phyloP scores from a whole-genome alignment of 2,329 filamentous ascomycete genomes.

The Sporothrix pseudoabietina region DNA sequence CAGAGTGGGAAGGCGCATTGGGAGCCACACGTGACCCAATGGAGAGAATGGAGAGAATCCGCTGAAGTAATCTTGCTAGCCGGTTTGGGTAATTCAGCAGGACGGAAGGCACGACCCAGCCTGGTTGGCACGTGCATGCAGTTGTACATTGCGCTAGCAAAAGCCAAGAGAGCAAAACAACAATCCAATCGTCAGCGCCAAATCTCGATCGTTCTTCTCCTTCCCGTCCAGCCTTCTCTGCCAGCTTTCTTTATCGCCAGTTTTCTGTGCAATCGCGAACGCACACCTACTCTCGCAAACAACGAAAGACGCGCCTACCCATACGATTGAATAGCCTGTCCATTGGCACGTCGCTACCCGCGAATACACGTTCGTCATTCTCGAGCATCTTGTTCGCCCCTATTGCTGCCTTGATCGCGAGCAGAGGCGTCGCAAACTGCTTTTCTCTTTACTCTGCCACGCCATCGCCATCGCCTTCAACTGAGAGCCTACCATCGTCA shows the following conservation, averaged over 20 bases:
- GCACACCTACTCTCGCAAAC: background rate
- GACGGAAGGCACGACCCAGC: conserved; percentile 14
- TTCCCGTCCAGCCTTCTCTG: conserved; percentile 7
- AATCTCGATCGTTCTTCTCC: conserved; percentile 5
- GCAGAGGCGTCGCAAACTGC: background rate
- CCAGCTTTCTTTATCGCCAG: background rate
- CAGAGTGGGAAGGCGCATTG: conserved; percentile 1
- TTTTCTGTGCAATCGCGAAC: background rate
- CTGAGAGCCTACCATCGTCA: background rate
- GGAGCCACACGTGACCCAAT: background rate
- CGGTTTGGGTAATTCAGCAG: background rate
- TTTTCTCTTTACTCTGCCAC: background rate
- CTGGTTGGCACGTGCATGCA: conserved; percentile 21
- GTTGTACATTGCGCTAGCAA: conserved; percentile 18
- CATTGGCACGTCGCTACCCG: background rate
- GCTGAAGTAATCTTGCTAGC: conserved; percentile 13
- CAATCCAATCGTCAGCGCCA: conserved; percentile 24
- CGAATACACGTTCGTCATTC: background rate
- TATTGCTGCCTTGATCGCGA: background rate
- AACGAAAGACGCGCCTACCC: background rate
- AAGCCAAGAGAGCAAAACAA: conserved; percentile 23
- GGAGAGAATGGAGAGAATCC: too few species aligned
- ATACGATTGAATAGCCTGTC: background rate
- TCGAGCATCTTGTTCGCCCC: background rate
- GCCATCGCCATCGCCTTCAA: background rate